Evolutionary conservation across 2,329 filamentous ascomycete genomes (phyloP).

Genomic region (Juglanconis sp.): DNA sequence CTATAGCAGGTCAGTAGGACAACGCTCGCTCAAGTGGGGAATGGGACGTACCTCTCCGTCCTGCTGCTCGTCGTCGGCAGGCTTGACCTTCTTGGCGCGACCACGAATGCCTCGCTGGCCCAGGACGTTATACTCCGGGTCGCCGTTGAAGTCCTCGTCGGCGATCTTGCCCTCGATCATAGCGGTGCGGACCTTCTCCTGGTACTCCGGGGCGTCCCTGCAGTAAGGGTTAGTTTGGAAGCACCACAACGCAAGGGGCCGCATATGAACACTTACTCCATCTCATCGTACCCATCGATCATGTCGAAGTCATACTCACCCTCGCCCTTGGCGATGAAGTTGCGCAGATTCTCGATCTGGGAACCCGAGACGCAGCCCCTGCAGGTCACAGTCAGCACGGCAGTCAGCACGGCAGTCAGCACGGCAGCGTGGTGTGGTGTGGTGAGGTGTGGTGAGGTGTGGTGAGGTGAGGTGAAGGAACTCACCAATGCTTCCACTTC

Average conservation of each 20-base stretch:
- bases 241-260: not conserved
- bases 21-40: constrained; percentile 6
- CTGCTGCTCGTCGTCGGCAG: constrained; percentile 28
- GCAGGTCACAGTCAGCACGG: not conserved
- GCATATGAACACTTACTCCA: constrained; percentile 43
- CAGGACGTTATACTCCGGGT: constrained; percentile 69
- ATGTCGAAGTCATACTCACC: constrained; percentile 57
- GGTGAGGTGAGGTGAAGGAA: not conserved
- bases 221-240: constrained; percentile 6
- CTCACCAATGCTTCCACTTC: constrained; percentile 85
- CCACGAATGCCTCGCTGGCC: constrained; percentile 63
- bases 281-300: constrained; percentile 79
- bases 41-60: constrained; percentile 16
- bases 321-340: constrained; percentile 46
- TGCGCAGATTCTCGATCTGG: constrained; percentile 64
- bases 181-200: constrained; percentile 71
- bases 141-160: constrained; percentile 82
- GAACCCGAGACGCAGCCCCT: constrained; percentile 88
- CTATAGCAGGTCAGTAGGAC: constrained; percentile 10
- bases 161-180: constrained; percentile 77
- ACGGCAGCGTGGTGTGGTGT: not conserved
- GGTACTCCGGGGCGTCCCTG: constrained; percentile 53
- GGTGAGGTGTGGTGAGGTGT: too few species aligned
- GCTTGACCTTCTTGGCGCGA: constrained; percentile 32
- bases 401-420: not conserved